phyloP scores from a whole-genome alignment of 371 early-diverging fungal species.

The Gilbertella persicaria region DNA sequence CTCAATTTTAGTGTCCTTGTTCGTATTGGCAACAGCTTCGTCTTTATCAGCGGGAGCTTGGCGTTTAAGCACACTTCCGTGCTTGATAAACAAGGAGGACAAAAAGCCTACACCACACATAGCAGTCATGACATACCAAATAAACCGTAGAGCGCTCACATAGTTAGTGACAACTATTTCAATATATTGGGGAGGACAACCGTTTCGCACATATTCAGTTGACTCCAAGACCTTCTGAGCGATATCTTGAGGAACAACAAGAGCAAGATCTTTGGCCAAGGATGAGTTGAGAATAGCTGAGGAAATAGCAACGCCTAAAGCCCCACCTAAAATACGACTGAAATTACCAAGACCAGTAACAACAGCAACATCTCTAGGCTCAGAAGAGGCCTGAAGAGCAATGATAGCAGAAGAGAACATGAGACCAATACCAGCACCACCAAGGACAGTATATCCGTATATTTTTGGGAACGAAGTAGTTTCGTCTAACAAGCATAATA shows the following conservation, averaged over 20 bases:
- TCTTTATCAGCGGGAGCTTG: neutral
- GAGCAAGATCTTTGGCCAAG: conserved; percentile 13
- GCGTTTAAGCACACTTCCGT: conserved; percentile 9
- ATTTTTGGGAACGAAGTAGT: conserved; percentile 11
- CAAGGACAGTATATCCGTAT: conserved; percentile 24
- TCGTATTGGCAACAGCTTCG: neutral
- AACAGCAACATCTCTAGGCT: conserved; percentile 28
- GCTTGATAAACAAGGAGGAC: conserved; percentile 5
- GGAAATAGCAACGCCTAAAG: conserved; percentile 30
- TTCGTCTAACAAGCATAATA: conserved; percentile 18
- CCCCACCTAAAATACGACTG: conserved; percentile 32
- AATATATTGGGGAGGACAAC: conserved; percentile 20
- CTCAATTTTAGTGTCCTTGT: too few relatives aligned
- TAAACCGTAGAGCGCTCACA: conserved; percentile 8
- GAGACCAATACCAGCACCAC: conserved; percentile 22
- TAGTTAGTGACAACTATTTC: conserved; percentile 13
- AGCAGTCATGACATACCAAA: conserved; percentile 24
- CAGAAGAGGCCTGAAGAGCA: conserved; percentile 26
- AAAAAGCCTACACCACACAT: conserved; percentile 11
- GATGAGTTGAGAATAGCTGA: conserved; percentile 27
- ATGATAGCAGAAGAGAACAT: conserved; percentile 31
- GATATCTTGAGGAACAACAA: conserved; percentile 15
- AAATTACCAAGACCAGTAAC: conserved; percentile 33
- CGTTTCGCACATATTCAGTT: conserved; percentile 22
- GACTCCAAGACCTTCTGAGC: conserved; percentile 13